Evolutionary conservation across 1,284 basidiomycete species (phyloP).

Genomic region (Puccinia horiana): DNA sequence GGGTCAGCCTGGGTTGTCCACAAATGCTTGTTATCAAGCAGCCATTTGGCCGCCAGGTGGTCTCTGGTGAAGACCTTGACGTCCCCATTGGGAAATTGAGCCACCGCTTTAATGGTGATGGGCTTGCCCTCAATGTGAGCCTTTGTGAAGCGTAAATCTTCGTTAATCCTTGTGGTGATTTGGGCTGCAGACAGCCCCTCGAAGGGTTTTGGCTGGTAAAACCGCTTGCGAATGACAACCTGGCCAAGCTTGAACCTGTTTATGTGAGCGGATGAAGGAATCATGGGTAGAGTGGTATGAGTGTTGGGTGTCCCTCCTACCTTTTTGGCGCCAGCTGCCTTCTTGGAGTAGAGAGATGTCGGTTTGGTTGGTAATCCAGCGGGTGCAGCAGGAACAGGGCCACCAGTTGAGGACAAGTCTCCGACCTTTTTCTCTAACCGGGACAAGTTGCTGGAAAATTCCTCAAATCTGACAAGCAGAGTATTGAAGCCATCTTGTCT

Average conservation of each 20-base stretch:
- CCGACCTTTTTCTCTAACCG: background rate
- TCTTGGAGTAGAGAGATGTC: background rate
- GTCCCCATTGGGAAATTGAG: background rate
- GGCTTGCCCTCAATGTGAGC: background rate
- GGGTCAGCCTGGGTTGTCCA: conserved; percentile 10
- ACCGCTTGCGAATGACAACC: background rate
- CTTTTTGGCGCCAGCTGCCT: background rate
- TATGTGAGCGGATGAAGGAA: background rate
- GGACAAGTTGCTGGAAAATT: background rate
- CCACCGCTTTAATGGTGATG: background rate
- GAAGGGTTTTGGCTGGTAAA: background rate
- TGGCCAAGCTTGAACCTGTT: too few relatives aligned
- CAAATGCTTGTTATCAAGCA: background rate
- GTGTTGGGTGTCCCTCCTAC: background rate
- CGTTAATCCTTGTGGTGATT: background rate
- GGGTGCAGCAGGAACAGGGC: background rate
- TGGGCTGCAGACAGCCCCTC: background rate
- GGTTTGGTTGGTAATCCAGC: background rate
- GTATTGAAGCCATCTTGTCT: too few relatives aligned
- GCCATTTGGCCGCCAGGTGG: background rate
- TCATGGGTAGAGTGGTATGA: background rate
- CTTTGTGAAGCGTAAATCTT: background rate
- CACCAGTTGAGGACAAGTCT: background rate
- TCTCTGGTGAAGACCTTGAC: background rate
- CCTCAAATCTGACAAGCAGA: too few relatives aligned